phyloP scores from a whole-genome alignment of 1,284 basidiomycete species.

The Volvariella surrecta region DNA sequence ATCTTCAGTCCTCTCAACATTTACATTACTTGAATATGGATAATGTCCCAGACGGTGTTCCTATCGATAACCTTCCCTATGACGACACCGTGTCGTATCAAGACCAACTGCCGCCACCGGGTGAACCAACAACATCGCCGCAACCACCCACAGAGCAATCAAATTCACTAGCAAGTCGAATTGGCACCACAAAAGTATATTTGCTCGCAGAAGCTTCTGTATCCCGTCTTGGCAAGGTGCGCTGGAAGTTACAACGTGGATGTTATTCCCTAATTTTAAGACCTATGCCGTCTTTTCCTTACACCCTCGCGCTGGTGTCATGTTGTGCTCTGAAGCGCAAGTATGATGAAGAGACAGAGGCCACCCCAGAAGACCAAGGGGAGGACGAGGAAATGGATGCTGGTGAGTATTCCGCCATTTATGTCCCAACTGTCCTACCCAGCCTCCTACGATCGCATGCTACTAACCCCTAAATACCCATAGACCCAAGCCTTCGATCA shows the following conservation, averaged over 20 bases:
- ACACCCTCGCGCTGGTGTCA: conserved; percentile 18
- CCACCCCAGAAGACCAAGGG: conserved; percentile 36
- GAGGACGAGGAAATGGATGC: conserved; percentile 23
- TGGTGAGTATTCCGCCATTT: conserved; percentile 2
- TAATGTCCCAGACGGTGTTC: conserved; percentile 16
- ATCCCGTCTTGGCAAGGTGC: conserved; percentile 58
- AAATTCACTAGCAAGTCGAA: conserved; percentile 48
- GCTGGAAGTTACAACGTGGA: conserved; percentile 31
- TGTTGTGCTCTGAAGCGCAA: conserved; percentile 37
- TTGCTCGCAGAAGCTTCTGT: conserved; percentile 53
- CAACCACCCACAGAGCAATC: too few species aligned
- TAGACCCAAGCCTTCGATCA: conserved; percentile 36
- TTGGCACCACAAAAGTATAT: conserved; percentile 61
- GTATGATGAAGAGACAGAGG: conserved; percentile 35
- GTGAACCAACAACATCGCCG: too few species aligned
- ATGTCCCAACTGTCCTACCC: not conserved
- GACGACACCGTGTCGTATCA: conserved; percentile 44
- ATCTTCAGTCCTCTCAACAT: conserved; percentile 6
- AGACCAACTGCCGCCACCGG: conserved; percentile 28
- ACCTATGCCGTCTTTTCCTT: conserved; percentile 22
- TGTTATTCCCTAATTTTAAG: conserved; percentile 40
- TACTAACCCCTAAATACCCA: too few species aligned
- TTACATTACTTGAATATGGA: conserved; percentile 16
- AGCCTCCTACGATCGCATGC: too few species aligned
- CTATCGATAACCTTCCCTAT: conserved; percentile 32